These are phyloP conservation scores for Trichocladium uniseriatum DNA, from an alignment of 495 filamentous ascomycete species.

Conservation along the genomic window DNA sequence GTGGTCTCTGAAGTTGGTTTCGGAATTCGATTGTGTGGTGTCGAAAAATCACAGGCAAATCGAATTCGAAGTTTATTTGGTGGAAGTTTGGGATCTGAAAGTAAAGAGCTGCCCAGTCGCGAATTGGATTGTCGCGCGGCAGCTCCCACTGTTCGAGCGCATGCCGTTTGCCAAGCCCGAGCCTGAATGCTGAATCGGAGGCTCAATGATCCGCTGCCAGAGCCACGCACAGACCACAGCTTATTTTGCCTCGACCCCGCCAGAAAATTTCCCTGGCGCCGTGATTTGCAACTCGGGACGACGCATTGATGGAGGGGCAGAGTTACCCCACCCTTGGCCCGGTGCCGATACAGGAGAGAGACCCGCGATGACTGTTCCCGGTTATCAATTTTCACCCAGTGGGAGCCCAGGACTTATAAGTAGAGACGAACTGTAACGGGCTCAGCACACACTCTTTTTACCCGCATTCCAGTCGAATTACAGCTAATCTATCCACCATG, in stretches of 20 bases:
- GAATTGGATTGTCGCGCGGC: neutral
- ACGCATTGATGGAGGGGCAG: constrained; percentile 10
- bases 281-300: neutral
- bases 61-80: too few relatives aligned
- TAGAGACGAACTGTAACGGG: neutral
- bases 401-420: neutral
- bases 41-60: too few relatives aligned
- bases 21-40: too few relatives aligned
- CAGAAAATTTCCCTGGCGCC: neutral
- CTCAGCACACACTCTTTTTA: neutral
- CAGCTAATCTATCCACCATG: constrained; percentile 37
- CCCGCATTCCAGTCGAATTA: neutral
- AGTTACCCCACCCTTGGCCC: constrained; percentile 2
- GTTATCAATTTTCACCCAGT: constrained; percentile 3
- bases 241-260: constrained; percentile 12
- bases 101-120: too few relatives aligned
- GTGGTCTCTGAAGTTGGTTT: neutral
- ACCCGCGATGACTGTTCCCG: neutral
- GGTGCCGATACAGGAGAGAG: constrained; percentile 11
- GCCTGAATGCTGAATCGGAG: constrained; percentile 5
- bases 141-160: neutral
- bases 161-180: neutral
- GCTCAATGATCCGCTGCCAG: constrained; percentile 12
- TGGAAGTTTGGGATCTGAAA: too few relatives aligned
- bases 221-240: constrained; percentile 23